These are phyloP conservation scores for Gentiana dahurica DNA, from an alignment of 257 asterid genomes.

Conservation along the genomic window DNA sequence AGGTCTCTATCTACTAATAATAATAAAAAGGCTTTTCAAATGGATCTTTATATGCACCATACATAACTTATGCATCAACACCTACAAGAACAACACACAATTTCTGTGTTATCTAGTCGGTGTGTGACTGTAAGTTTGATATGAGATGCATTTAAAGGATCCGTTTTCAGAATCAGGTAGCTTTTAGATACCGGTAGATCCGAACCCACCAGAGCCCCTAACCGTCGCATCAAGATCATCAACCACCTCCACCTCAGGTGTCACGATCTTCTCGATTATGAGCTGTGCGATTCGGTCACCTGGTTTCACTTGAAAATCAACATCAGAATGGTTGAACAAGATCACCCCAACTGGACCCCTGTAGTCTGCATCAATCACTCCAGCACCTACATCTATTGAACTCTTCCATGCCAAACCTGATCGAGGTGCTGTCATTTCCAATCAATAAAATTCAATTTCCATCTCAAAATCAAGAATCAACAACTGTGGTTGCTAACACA, in stretches of 20 bases:
- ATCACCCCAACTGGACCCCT: constrained; percentile 38
- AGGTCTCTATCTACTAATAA: no score
- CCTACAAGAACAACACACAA: constrained; percentile 17
- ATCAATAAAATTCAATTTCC: background rate
- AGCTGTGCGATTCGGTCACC: constrained; percentile 39
- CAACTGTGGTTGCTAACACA: background rate
- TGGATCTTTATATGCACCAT: constrained; percentile 34
- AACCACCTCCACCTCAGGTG: constrained; percentile 43
- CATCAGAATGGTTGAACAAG: constrained; percentile 31
- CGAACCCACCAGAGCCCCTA: constrained; percentile 31
- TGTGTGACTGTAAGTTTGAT: no score
- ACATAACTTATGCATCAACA: no score
- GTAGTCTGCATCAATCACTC: constrained; percentile 83
- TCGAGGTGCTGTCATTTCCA: constrained; percentile 12
- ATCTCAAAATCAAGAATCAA: background rate
- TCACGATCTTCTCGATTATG: constrained; percentile 28
- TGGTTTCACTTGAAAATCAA: constrained; percentile 35
- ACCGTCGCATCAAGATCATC: constrained; percentile 26
- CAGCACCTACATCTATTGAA: constrained; percentile 84
- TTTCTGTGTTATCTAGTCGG: no score
- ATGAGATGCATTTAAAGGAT: no score
- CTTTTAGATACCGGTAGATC: constrained; percentile 25
- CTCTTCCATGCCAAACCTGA: constrained; percentile 61
- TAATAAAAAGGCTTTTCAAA: constrained; percentile 50
- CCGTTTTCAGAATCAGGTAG: no score